phyloP scores from a whole-genome alignment of 2,329 filamentous ascomycete species.

The Emmonsiellopsis sp. region DNA sequence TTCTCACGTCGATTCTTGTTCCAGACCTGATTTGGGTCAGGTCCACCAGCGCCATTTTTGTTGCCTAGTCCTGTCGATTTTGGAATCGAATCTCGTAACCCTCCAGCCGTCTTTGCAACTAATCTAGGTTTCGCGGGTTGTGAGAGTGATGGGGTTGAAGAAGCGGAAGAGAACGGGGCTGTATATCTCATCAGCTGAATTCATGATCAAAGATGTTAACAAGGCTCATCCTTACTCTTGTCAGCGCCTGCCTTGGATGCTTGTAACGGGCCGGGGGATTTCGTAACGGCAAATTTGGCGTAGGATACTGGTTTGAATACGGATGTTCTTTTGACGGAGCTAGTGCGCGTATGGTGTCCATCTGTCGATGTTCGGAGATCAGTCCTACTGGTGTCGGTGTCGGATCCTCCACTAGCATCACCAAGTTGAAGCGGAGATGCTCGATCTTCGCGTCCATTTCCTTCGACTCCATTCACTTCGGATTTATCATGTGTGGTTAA shows the following conservation, averaged over 20 bases:
- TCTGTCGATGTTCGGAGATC: constrained; percentile 36
- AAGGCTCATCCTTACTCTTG: constrained; percentile 37
- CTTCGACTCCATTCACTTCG: constrained; percentile 31
- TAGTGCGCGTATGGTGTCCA: constrained; percentile 37
- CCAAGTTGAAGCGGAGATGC: constrained; percentile 23
- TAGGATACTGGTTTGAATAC: constrained; percentile 59
- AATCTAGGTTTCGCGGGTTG: constrained; percentile 49
- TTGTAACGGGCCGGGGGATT: constrained; percentile 47
- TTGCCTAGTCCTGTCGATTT: constrained; percentile 39
- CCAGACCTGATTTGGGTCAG: constrained; percentile 61
- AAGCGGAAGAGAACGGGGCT: constrained; percentile 29
- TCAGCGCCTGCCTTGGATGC: constrained; percentile 42
- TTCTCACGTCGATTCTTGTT: constrained; percentile 56
- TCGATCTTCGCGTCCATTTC: constrained; percentile 29
- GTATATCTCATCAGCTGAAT: not conserved
- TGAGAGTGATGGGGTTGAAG: constrained; percentile 23
- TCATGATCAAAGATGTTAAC: not conserved
- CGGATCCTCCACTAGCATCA: constrained; percentile 48
- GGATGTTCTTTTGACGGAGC: constrained; percentile 51
- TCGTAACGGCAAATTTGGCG: constrained; percentile 57
- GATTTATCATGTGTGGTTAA: constrained; percentile 17
- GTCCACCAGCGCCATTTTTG: constrained; percentile 42
- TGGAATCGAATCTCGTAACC: constrained; percentile 42
- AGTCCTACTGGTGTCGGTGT: constrained; percentile 53
- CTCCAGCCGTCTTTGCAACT: constrained; percentile 53